Conservation (phyloP, 75 land plant genomes). For the Picea sitchensis region DNA sequence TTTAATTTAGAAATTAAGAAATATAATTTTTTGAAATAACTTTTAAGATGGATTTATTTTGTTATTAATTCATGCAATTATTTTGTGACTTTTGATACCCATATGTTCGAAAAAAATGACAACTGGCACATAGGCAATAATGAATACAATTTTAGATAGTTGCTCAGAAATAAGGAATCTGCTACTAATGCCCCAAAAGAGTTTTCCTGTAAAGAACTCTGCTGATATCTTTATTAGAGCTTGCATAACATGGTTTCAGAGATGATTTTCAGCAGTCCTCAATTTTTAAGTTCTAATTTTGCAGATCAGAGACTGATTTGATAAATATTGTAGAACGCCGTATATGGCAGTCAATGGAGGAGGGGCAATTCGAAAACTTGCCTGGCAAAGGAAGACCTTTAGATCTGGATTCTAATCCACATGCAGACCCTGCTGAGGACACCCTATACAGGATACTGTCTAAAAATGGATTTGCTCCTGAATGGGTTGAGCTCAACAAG, state of each 20-base stretch:
- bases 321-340: conserved; percentile 74
- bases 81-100: background rate
- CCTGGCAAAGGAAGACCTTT: conserved; percentile 87
- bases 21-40: background rate
- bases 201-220: background rate
- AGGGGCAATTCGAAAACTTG: conserved; percentile 82
- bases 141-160: background rate
- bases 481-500: conserved; percentile 92
- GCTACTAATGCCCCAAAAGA: background rate
- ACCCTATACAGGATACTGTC: conserved; percentile 66
- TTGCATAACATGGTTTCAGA: background rate
- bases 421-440: conserved; percentile 88
- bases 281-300: conserved; percentile 7
- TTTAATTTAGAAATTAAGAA: conserved; percentile 1
- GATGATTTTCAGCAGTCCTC: background rate
- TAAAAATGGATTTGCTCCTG: conserved; percentile 81
- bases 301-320: conserved; percentile 79
- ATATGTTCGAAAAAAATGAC: background rate
- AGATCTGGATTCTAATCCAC: conserved; percentile 55
- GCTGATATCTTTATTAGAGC: background rate
- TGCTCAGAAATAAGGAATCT: background rate
- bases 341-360: conserved; percentile 71
- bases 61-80: background rate
- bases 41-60: background rate
- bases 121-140: background rate